Percentiles rank a stretch among this genome's conserved stretches.
These are phyloP conservation scores for Blastobotrys raffinosifermentans DNA, from an alignment of 1,139 yeast species.

Conservation along the genomic window DNA sequence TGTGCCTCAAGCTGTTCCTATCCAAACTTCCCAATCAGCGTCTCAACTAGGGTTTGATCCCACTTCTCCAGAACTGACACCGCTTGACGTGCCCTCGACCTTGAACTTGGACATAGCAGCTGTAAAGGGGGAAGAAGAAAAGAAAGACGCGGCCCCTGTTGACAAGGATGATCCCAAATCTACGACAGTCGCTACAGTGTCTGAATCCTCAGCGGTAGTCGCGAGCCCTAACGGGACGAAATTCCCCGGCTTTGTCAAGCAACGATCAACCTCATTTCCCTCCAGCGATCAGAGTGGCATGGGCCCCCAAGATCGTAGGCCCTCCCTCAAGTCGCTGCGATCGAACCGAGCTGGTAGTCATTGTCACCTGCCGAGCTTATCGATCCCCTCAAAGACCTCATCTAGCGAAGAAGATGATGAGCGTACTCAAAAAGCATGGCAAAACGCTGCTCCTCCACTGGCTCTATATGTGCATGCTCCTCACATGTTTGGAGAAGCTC, in stretches of 20 bases:
- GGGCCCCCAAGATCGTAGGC: slow-evolving; percentile 1
- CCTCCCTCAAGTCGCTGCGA: background rate
- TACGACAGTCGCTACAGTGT: background rate
- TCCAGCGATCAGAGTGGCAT: background rate
- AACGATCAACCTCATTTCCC: background rate
- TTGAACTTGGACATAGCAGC: too few species aligned
- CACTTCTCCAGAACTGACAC: background rate
- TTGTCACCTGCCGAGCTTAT: background rate
- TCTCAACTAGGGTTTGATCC: background rate
- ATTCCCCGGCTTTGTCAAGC: background rate
- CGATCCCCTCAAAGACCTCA: background rate
- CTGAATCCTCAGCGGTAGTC: background rate
- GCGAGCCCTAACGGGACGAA: background rate
- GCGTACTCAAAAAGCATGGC: background rate
- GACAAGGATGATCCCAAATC: background rate
- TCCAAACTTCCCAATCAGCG: background rate
- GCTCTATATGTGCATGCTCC: slow-evolving; percentile 22
- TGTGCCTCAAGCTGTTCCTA: background rate
- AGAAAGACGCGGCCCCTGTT: background rate
- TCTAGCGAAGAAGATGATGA: background rate
- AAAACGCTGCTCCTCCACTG: slow-evolving; percentile 19
- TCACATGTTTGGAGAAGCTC: slow-evolving; percentile 21
- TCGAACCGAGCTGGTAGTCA: background rate
- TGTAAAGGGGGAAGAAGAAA: too few species aligned
- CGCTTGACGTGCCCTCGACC: slow-evolving; percentile 1